These are phyloP conservation scores for Xylaria palmicola DNA, from an alignment of 495 filamentous ascomycete species.

Conservation along the genomic window DNA sequence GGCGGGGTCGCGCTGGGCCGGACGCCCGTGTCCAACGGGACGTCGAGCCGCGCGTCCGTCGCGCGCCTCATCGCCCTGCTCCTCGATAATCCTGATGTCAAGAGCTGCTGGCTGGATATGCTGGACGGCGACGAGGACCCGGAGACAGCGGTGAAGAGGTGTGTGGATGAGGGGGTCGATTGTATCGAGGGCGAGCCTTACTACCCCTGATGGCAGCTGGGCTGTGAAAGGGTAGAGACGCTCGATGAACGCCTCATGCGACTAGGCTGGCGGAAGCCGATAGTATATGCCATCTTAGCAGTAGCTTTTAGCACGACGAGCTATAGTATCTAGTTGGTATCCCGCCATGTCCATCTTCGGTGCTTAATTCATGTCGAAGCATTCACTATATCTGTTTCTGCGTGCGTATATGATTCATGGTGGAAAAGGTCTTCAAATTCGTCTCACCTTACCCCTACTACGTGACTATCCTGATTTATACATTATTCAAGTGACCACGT, in stretches of 20 bases:
- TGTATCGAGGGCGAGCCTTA: constrained; percentile 60
- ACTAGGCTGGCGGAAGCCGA: background rate
- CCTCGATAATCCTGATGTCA: constrained; percentile 55
- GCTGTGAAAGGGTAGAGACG: no score
- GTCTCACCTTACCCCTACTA: background rate
- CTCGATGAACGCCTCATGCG: no score
- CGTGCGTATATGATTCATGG: no score
- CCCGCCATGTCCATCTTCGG: no score
- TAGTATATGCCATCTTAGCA: background rate
- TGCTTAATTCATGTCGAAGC: no score
- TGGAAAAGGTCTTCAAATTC: background rate
- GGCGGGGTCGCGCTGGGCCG: constrained; percentile 66
- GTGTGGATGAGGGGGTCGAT: constrained; percentile 62
- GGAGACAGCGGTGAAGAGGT: constrained; percentile 62
- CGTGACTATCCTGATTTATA: background rate
- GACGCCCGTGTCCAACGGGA: constrained; percentile 50
- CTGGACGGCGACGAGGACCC: constrained; percentile 56
- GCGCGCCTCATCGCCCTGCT: constrained; percentile 66
- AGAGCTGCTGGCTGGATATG: constrained; percentile 47
- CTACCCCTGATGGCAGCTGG: constrained; percentile 6
- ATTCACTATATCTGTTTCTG: no score
- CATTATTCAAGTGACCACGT: background rate
- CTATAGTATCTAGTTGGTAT: no score
- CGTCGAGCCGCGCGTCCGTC: constrained; percentile 64
- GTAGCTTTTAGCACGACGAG: background rate